These are phyloP conservation scores for Pseudogymnoascus sp. DNA, from an alignment of 2,329 filamentous ascomycete genomes.

Conservation along the genomic window DNA sequence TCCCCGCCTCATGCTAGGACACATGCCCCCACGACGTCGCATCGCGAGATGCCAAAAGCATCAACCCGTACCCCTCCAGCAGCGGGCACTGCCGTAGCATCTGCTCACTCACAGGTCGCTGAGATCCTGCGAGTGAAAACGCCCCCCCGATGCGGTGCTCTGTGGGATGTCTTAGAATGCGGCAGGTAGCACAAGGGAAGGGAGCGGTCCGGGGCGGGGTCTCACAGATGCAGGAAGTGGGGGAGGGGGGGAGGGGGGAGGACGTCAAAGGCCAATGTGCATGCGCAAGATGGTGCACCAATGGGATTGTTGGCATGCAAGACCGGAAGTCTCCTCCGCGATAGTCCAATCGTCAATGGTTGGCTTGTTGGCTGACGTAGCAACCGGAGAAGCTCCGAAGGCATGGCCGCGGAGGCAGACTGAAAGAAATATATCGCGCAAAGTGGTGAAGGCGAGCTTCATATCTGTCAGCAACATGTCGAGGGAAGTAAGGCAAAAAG, in stretches of 20 bases:
- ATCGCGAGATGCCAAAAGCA: slow-evolving; percentile 2
- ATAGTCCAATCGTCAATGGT: neutral
- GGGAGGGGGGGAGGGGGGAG: neutral
- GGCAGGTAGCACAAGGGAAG: neutral
- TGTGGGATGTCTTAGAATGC: neutral
- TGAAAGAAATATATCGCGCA: neutral
- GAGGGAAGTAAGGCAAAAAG: neutral
- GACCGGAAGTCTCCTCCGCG: neutral
- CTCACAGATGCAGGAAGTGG: slow-evolving; percentile 1
- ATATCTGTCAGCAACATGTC: neutral
- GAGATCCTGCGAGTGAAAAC: neutral
- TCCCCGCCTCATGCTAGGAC: neutral
- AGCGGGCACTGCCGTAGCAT: neutral
- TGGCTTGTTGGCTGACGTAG: neutral
- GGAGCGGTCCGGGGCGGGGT: neutral
- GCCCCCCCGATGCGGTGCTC: neutral
- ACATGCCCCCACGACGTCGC: neutral
- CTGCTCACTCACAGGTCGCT: neutral
- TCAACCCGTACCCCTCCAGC: neutral
- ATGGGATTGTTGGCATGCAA: neutral
- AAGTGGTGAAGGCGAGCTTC: neutral
- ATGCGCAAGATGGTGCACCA: neutral
- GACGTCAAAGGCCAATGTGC: neutral
- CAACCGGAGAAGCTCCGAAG: neutral
- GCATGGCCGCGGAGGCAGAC: neutral